A percentile compares a stretch with the other conserved stretches of the same genome.
Evolutionary conservation across 495 filamentous ascomycete genomes (phyloP).

Genomic region (Hypoxylon trugodes): DNA sequence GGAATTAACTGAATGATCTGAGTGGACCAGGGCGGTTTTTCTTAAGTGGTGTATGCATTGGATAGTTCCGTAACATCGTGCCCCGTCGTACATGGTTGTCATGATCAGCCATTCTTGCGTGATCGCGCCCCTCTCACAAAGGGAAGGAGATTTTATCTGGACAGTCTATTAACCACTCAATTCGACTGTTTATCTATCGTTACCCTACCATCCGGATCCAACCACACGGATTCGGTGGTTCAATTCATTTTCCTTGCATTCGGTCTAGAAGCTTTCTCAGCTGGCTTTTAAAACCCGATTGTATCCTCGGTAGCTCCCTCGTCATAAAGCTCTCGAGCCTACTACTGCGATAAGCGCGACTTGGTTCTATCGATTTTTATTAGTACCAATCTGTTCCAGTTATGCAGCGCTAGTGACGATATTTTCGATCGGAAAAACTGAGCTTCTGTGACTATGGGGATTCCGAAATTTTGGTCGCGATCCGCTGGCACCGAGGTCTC

Average conservation of each 20-base stretch:
- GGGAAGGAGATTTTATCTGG: slow-evolving; percentile 26
- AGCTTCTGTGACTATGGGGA: slow-evolving; percentile 16
- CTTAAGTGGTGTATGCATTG: too few relatives aligned
- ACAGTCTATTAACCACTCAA: not conserved
- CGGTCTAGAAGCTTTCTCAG: slow-evolving; percentile 2
- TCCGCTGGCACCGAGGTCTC: slow-evolving; percentile 12
- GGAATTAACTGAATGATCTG: too few relatives aligned
- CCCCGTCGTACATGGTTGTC: slow-evolving; percentile 27
- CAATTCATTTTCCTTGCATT: not conserved
- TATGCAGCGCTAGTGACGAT: too few relatives aligned
- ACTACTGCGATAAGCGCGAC: not conserved
- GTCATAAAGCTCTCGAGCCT: slow-evolving; percentile 4
- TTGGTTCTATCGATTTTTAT: not conserved
- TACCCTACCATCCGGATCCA: not conserved
- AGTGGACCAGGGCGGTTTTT: too few relatives aligned
- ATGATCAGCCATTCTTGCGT: slow-evolving; percentile 33
- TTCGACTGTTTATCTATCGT: slow-evolving; percentile 5
- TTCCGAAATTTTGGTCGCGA: slow-evolving; percentile 28
- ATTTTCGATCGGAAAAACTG: not conserved
- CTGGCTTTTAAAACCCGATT: slow-evolving; percentile 12
- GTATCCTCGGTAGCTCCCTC: slow-evolving; percentile 12
- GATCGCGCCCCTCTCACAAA: slow-evolving; percentile 36
- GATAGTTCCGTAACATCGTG: slow-evolving; percentile 27
- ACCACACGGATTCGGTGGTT: not conserved
- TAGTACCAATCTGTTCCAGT: too few relatives aligned